Evolutionary conservation across 306 rosid species (phyloP), one percentile per base, ranked within the genome.

Genomic region (Cucurbita moschata): DNA sequence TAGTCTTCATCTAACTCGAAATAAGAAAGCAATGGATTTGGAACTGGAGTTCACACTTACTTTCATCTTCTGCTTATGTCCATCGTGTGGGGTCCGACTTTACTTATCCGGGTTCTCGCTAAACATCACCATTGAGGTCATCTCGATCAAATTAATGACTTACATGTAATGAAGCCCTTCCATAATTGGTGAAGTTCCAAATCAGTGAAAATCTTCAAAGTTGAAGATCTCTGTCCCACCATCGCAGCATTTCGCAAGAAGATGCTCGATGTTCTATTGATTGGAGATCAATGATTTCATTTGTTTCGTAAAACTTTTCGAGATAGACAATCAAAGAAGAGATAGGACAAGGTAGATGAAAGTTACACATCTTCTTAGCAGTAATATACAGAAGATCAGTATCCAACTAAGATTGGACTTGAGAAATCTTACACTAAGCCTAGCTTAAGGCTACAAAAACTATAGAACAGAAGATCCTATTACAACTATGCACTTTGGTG

Each of bases 331-430:
- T 12, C 12, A 50, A 50, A 70, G 42, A 50, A 50, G 74, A 70
- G 46, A 30, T 65, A 11, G 0, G 16, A 19, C 18, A 44, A 66
- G 26, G 15, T 30, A 23, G 19, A 68, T 23, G 73, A 47, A 68
- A 68, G 57, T 68, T 68, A 47, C 23, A 18, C 39, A 67, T 46
- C 54, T 67, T 23, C 54, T 67, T 7, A 67, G 56, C 72, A 76
- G 56, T 55, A 76, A 35, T 81, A 80, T 81, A 84, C 85, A 82
- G 74, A 10, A 52, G 75, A 79, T 65, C 57, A 46, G 50, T 21
- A 44, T 66, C 72, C 52, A 67, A 67, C 55, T 44, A 46, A 44
- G 12, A 12, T 44, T 67, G 55, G 18, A 67, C 72, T 44, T 26
- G 58, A 69, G 23, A 46, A 47, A 69, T 47, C 51, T 69, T 47